Evolutionary conservation across 805 yeast species (phyloP).

Genomic region (Starmerella bombicola): DNA sequence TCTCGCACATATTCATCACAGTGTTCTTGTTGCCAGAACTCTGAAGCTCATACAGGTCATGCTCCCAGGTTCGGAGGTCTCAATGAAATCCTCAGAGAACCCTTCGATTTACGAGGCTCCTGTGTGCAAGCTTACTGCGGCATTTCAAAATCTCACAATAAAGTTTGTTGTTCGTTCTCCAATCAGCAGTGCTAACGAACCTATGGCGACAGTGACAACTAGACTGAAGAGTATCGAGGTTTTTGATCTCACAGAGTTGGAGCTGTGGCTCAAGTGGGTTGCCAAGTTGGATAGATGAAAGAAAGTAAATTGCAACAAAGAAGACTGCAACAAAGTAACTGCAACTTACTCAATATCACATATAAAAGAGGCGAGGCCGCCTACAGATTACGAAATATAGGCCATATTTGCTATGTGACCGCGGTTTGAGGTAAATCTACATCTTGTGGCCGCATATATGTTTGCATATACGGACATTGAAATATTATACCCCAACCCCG

Average conservation of each 20-base stretch:
- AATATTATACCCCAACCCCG: no score
- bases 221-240: constrained; percentile 16
- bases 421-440: no score
- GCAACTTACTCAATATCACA: no score
- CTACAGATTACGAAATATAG: no score
- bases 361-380: no score
- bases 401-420: no score
- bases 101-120: constrained; percentile 5
- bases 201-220: constrained; percentile 3
- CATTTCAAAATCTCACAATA: neutral
- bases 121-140: neutral
- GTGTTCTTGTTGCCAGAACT: constrained; percentile 17
- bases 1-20: constrained; percentile 26
- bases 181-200: constrained; percentile 2
- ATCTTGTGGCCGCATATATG: no score
- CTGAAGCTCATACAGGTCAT: constrained; percentile 19
- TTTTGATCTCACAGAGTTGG: constrained; percentile 29
- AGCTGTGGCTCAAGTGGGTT: constrained; percentile 29
- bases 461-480: no score
- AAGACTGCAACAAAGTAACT: no score
- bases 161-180: constrained; percentile 9
- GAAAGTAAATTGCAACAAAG: no score
- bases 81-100: neutral
- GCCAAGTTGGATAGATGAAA: neutral
- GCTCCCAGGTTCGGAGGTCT: constrained; percentile 13